These are phyloP conservation scores for Sophora flavescens DNA, from an alignment of 306 rosid species.

Conservation along the genomic window DNA sequence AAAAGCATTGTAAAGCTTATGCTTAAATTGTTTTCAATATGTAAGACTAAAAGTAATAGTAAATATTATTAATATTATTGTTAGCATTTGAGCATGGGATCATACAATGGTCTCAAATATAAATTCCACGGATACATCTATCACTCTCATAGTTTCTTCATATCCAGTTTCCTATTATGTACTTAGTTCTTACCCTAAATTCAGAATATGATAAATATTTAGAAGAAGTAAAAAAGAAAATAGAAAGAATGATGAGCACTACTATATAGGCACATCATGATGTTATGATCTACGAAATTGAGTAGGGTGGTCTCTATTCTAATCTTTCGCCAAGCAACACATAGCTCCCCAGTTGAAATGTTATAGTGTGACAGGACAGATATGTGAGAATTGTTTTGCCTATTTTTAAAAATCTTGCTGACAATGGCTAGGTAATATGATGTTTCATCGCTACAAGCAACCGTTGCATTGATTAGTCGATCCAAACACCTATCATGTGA, in stretches of 20 bases:
- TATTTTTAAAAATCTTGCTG: conserved; percentile 26
- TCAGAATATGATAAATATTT: neutral
- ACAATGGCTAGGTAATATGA: conserved; percentile 9
- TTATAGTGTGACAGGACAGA: conserved; percentile 43
- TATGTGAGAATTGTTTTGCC: neutral
- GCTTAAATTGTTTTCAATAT: no score
- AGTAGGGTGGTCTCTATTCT: conserved; percentile 44
- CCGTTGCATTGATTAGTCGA: conserved; percentile 51
- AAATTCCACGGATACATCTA: no score
- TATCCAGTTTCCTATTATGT: no score
- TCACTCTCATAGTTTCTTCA: no score
- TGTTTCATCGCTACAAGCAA: conserved; percentile 38
- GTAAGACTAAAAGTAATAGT: no score
- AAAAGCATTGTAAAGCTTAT: no score
- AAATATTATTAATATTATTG: no score
- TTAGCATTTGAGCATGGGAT: no score
- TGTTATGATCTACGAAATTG: conserved; percentile 22
- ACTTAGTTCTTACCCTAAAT: no score
- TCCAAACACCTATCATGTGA: conserved; percentile 60
- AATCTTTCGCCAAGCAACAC: conserved; percentile 29
- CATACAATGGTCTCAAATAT: no score
- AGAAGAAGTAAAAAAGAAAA: neutral
- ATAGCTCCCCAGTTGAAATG: conserved; percentile 50
- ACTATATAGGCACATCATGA: neutral
- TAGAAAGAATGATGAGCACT: conserved; percentile 6